Base-by-base conservation (phyloP, 148 eudicot genomes). In the Bassia scoparia region DNA sequence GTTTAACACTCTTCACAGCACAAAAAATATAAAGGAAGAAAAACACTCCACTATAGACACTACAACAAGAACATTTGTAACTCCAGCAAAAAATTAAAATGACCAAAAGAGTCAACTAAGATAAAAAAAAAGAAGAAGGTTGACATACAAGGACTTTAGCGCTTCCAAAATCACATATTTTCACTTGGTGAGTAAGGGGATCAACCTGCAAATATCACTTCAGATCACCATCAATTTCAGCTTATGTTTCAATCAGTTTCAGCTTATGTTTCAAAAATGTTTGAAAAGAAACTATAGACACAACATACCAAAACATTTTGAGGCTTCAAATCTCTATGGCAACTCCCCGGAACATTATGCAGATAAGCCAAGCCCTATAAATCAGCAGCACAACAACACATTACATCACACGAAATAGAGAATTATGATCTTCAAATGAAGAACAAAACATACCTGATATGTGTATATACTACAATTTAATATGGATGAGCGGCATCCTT, bases 301-400 rank as follows among this genome's bases (percentile, higher is more conserved):
- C 16, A 33, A 16, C 86, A 69, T 82, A 89, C 96, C 89, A 89
- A 74, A 52, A 89, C 83, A 80, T 89, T 89, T 63, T 89, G 96
- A 48, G 96, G 96, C 82, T 89, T 89, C 84, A 89, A 78, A 75
- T 89, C 96, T 77, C 96, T 86, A 71, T 89, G 96, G 79, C 91
- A 89, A 67, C 87, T 89, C 70, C 89, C 89, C 73, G 90, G 65
- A 75, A 87, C 95, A 70, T 87, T 74, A 64, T 89, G 96, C 81
- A 89, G 81, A 56, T 89, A 89, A 14, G 91, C 91, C 77, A 90
- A 71, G 29, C 77, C 90, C 90, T 81, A 54, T 82, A 89, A 53
- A 89, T 89, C 93, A 87, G 89, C 65, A 76, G 74, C 41, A 37
- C 24, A 12, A 38, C 10, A n/a, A 63, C 8, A 29, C 34, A 1